phyloP scores from a whole-genome alignment of 371 early-diverging fungal genomes.

The Mortierella sp. region DNA sequence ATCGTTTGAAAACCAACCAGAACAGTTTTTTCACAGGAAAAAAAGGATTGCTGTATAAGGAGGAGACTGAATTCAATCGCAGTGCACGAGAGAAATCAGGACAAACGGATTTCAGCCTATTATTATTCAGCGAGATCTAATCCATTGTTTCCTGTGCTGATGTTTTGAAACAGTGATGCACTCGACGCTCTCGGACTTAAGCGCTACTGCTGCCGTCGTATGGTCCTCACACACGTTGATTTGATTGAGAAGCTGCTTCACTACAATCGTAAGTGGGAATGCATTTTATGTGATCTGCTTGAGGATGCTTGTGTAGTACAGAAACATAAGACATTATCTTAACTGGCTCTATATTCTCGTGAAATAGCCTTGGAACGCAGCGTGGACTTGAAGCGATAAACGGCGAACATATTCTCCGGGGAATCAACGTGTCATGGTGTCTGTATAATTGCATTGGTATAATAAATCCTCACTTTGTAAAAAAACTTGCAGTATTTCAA shows the following conservation, averaged over 20 bases:
- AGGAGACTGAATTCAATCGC: no score
- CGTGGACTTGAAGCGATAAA: slow-evolving; percentile 54
- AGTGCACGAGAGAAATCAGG: no score
- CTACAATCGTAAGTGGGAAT: slow-evolving; percentile 83
- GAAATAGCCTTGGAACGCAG: slow-evolving; percentile 50
- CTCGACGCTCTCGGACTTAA: slow-evolving; percentile 94
- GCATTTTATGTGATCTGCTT: neutral
- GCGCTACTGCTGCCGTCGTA: slow-evolving; percentile 99
- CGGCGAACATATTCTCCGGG: no score
- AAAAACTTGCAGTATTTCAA: no score
- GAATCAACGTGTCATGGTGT: neutral
- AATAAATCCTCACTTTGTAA: slow-evolving; percentile 10
- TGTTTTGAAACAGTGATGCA: slow-evolving; percentile 86
- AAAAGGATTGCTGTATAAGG: no score
- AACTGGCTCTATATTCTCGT: neutral
- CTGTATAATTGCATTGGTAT: slow-evolving; percentile 26
- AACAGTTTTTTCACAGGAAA: no score
- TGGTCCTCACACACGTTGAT: slow-evolving; percentile 99
- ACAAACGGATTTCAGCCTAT: no score
- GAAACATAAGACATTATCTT: neutral
- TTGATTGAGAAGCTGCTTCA: slow-evolving; percentile 98
- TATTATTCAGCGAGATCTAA: neutral
- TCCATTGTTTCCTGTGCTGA: neutral
- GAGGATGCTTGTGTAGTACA: neutral
- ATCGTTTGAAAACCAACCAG: no score